Evolutionary conservation across 768 basidiomycete genomes (phyloP).

Genomic region (Kwoniella mangroviensis): DNA sequence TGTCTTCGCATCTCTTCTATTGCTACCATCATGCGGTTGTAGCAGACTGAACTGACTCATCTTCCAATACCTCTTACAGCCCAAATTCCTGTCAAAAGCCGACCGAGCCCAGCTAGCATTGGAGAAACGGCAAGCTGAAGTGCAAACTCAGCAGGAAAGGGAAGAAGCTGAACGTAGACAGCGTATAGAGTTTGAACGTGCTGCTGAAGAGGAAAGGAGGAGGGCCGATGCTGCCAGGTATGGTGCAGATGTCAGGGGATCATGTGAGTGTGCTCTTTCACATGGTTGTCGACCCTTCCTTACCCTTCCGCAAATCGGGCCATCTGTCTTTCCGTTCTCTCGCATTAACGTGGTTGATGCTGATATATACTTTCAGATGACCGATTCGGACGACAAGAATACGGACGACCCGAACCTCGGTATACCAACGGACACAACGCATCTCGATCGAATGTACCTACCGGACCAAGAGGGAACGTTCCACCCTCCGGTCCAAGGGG

Average conservation of each 20-base stretch:
- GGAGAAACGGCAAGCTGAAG: constrained; percentile 80
- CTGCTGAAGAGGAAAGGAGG: constrained; percentile 69
- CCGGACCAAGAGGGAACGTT: constrained; percentile 68
- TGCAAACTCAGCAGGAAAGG: constrained; percentile 70
- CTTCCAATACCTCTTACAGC: constrained; percentile 62
- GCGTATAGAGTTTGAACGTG: constrained; percentile 73
- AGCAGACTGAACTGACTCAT: not conserved
- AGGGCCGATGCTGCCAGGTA: constrained; percentile 60
- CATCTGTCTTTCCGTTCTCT: too few relatives aligned
- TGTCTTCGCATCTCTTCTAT: constrained; percentile 3
- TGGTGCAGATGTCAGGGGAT: constrained; percentile 44
- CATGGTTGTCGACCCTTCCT: too few relatives aligned
- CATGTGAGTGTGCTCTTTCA: constrained; percentile 16
- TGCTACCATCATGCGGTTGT: not conserved
- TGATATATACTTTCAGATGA: constrained; percentile 8
- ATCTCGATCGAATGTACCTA: constrained; percentile 62
- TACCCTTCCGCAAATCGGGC: too few relatives aligned
- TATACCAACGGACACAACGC: constrained; percentile 18
- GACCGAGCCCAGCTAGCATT: constrained; percentile 88
- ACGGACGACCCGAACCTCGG: constrained; percentile 19
- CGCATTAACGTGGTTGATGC: too few relatives aligned
- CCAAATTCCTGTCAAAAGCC: constrained; percentile 90
- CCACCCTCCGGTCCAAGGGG: constrained; percentile 61
- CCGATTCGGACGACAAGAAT: constrained; percentile 25
- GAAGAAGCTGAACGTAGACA: constrained; percentile 69